Evolutionary conservation across 768 basidiomycete genomes (phyloP).

Genomic region (Phanerochaete carnosa): DNA sequence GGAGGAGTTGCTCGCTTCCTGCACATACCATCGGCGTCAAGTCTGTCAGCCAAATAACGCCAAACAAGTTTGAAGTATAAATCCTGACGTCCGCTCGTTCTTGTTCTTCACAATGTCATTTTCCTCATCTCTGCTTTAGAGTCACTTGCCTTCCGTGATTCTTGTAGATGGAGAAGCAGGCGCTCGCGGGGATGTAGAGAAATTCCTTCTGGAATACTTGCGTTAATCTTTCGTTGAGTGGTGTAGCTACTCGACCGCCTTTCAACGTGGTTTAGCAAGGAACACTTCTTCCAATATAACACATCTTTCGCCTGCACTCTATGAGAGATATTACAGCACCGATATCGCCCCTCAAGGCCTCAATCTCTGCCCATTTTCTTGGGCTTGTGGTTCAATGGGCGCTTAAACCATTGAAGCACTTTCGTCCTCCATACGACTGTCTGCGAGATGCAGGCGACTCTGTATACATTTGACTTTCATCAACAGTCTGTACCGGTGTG

Average conservation of each 20-base stretch:
- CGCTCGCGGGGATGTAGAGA: constrained; percentile 15
- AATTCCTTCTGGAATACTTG: constrained; percentile 11
- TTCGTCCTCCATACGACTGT: not conserved
- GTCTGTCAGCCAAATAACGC: not conserved
- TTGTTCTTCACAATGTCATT: constrained; percentile 10
- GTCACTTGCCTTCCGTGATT: constrained; percentile 15
- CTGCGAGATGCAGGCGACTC: not conserved
- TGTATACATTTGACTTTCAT: not conserved
- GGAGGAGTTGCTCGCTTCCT: too few species aligned
- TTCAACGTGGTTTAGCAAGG: constrained; percentile 16
- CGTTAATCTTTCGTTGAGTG: constrained; percentile 16
- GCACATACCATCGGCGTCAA: not conserved
- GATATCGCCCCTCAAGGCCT: too few species aligned
- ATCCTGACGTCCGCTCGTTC: not conserved
- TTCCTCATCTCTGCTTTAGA: constrained; percentile 11
- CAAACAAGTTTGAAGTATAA: constrained; percentile 9
- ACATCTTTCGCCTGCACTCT: too few species aligned
- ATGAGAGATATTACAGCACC: too few species aligned
- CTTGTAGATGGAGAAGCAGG: constrained; percentile 13
- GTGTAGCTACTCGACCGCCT: constrained; percentile 13
- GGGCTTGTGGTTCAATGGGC: too few species aligned
- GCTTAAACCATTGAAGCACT: not conserved
- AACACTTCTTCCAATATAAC: constrained; percentile 3
- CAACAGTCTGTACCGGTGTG: not conserved
- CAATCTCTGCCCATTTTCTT: too few species aligned